Evolutionary conservation across 176 grass and related monocot genomes (phyloP).

Genomic region (Lolium rigidum): DNA sequence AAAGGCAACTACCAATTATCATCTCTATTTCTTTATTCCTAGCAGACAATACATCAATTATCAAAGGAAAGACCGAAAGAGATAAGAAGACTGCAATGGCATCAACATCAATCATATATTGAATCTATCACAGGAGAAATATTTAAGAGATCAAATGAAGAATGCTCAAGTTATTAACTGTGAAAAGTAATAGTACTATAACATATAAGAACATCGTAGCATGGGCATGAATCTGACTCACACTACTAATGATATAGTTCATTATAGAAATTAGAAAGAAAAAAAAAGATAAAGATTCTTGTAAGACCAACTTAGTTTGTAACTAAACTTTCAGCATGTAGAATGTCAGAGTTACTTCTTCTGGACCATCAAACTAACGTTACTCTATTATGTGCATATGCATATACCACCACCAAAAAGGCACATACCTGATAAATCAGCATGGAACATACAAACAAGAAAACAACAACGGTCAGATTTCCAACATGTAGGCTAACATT

Average conservation of each 20-base stretch:
- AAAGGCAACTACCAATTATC: background rate
- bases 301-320: constrained; percentile 20
- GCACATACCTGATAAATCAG: background rate
- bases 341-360: background rate
- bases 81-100: background rate
- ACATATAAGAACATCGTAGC: constrained; percentile 12
- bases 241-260: background rate
- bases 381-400: background rate
- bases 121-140: constrained; percentile 13
- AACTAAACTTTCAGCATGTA: constrained; percentile 6
- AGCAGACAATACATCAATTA: background rate
- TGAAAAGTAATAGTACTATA: background rate
- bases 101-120: constrained; percentile 11
- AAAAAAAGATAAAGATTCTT: background rate
- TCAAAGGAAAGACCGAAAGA: background rate
- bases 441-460: background rate
- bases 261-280: background rate
- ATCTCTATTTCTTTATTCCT: background rate
- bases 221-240: background rate
- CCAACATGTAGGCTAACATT: constrained; percentile 1
- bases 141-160: constrained; percentile 11
- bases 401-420: background rate
- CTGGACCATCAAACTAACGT: constrained; percentile 11
- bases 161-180: background rate
- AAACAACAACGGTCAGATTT: background rate